A percentile compares a stretch with the other conserved stretches of the same genome.
phyloP scores from a whole-genome alignment of 75 land plant genomes.

The Selaginella moellendorffii region DNA sequence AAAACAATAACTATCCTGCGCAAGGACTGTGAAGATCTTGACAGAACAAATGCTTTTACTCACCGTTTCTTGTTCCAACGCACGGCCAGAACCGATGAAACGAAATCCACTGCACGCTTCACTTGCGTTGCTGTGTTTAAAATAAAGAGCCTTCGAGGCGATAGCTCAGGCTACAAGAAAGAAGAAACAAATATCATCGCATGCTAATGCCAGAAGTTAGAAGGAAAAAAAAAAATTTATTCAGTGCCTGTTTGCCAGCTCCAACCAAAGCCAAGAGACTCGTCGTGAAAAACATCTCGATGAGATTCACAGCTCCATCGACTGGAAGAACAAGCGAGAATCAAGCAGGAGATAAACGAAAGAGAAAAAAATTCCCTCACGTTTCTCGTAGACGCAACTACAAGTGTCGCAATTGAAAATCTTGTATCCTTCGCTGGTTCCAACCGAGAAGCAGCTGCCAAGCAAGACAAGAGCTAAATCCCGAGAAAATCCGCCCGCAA shows the following conservation, averaged over 20 bases:
- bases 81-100: constrained; percentile 61
- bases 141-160: constrained; percentile 60
- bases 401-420: constrained; percentile 46
- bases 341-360: background rate
- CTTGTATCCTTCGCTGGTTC: constrained; percentile 58
- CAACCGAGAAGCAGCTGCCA: constrained; percentile 45
- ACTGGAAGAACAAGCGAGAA: constrained; percentile 18
- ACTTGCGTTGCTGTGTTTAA: constrained; percentile 43
- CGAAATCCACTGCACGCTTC: constrained; percentile 44
- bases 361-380: constrained; percentile 22
- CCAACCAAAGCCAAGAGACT: constrained; percentile 70
- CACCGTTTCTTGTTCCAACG: constrained; percentile 62
- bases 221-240: background rate
- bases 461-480: background rate
- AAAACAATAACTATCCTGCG: constrained; percentile 59
- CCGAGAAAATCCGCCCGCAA: background rate
- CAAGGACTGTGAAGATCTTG: background rate
- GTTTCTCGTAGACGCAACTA: constrained; percentile 36
- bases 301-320: constrained; percentile 48
- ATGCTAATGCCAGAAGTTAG: background rate
- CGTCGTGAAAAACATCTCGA: constrained; percentile 66
- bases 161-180: constrained; percentile 51
- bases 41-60: background rate
- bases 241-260: constrained; percentile 54
- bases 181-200: background rate